Conservation (phyloP, 1,284 basidiomycete genomes). For the Naganishia sp. region DNA sequence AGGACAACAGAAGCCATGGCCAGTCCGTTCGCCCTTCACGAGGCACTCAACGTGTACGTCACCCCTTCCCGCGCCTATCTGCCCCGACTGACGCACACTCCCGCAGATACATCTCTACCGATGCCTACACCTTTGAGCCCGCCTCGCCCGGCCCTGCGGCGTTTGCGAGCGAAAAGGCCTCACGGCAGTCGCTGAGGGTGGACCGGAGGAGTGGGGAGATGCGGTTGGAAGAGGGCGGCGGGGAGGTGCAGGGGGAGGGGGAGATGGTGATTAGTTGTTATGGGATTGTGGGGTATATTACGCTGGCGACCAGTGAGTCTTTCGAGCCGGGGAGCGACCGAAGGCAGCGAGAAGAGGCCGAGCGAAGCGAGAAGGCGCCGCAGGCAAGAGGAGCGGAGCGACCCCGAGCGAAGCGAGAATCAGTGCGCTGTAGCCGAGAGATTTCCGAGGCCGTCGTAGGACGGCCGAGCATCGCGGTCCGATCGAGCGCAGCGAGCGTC, state of each 20-base stretch:
- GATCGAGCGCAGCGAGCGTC: too few species aligned
- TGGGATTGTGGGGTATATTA: conserved; percentile 83
- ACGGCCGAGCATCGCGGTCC: too few species aligned
- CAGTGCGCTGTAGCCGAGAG: background rate
- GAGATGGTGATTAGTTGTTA: conserved; percentile 61
- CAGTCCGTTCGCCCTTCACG: conserved; percentile 41
- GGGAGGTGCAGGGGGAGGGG: conserved; percentile 48
- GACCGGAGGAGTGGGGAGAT: conserved; percentile 49
- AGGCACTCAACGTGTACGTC: conserved; percentile 49
- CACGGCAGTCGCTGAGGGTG: conserved; percentile 53
- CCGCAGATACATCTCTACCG: conserved; percentile 47
- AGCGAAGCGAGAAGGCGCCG: too few species aligned
- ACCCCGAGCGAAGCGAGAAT: background rate
- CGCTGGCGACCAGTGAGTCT: conserved; percentile 75
- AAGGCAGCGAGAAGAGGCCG: background rate
- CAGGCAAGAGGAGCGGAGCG: background rate
- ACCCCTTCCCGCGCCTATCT: background rate
- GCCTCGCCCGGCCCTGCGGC: conserved; percentile 38
- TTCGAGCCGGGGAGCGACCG: background rate
- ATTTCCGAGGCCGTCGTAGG: too few species aligned
- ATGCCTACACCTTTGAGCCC: conserved; percentile 53
- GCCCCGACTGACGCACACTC: background rate
- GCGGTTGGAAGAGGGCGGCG: conserved; percentile 28
- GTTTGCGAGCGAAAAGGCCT: conserved; percentile 47
- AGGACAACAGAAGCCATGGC: too few species aligned